Evolutionary conservation across 805 yeast species (phyloP).

Genomic region (Ogataea wickerhamii): DNA sequence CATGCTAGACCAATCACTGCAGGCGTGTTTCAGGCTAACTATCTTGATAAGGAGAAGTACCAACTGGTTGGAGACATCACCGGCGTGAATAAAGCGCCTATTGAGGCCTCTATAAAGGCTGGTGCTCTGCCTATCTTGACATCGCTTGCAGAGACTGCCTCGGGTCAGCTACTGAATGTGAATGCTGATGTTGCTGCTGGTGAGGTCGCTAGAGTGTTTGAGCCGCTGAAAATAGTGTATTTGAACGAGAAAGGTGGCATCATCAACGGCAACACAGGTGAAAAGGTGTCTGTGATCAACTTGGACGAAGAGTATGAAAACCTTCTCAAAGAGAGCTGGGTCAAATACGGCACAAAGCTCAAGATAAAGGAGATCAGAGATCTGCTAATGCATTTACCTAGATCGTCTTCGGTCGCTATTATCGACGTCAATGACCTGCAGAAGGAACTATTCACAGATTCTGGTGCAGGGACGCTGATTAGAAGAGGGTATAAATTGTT

Average conservation of each 20-base stretch:
- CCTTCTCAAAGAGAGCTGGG: constrained; percentile 93
- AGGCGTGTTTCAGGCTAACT: constrained; percentile 93
- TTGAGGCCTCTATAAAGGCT: constrained; percentile 91
- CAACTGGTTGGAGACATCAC: constrained; percentile 88
- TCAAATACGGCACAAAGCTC: constrained; percentile 95
- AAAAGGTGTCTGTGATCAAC: constrained; percentile 84
- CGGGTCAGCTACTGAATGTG: constrained; percentile 95
- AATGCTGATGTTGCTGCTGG: constrained; percentile 99
- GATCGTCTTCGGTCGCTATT: constrained; percentile 97
- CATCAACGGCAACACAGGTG: constrained; percentile 86
- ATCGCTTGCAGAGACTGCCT: constrained; percentile 92
- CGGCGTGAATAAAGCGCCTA: constrained; percentile 81
- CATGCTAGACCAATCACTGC: constrained; percentile 98
- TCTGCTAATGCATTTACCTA: constrained; percentile 86
- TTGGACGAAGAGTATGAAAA: constrained; percentile 94
- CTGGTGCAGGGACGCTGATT: constrained; percentile 98
- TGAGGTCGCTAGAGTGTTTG: constrained; percentile 92
- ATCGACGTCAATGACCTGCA: constrained; percentile 93
- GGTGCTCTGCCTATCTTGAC: constrained; percentile 97
- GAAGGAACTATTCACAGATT: constrained; percentile 95
- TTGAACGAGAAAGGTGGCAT: constrained; percentile 98
- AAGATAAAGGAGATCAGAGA: constrained; percentile 97
- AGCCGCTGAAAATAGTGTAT: constrained; percentile 95
- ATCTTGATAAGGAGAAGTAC: constrained; percentile 85
- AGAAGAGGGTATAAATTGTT: constrained; percentile 93